Evolutionary conservation across 257 asterid genomes (phyloP).

Genomic region (Perilla frutescens): DNA sequence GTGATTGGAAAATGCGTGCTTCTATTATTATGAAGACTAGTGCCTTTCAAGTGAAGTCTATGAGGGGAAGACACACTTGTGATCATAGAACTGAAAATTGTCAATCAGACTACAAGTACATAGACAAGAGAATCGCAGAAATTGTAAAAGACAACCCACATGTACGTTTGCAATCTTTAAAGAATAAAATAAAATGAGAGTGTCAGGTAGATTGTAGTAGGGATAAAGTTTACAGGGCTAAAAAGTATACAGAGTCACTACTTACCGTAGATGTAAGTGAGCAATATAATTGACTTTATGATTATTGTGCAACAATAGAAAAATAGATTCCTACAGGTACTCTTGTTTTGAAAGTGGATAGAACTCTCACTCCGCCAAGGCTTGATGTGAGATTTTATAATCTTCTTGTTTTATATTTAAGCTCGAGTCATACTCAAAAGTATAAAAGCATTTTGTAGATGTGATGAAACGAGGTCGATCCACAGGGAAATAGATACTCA

Average conservation of each 20-base stretch:
- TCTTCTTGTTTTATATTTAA: too few species aligned
- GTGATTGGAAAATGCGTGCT: background rate
- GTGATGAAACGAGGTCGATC: too few species aligned
- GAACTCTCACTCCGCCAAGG: background rate
- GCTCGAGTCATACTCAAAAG: too few species aligned
- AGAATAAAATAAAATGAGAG: too few species aligned
- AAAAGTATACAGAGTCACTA: too few species aligned
- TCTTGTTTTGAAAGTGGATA: background rate
- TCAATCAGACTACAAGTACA: background rate
- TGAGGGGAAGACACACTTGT: background rate
- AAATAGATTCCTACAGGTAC: background rate
- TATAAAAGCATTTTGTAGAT: too few species aligned
- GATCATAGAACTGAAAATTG: background rate
- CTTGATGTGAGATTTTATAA: too few species aligned
- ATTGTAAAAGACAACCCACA: background rate
- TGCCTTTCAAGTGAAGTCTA: background rate
- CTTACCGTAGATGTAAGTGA: background rate
- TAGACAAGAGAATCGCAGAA: background rate
- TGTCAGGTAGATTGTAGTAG: too few species aligned
- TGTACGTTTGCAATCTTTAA: too few species aligned
- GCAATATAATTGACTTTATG: background rate
- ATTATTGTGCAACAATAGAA: background rate
- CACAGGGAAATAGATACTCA: too few species aligned
- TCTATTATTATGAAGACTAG: background rate
- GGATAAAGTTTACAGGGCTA: too few species aligned